These are phyloP conservation scores for Viridothelium virens DNA, from an alignment of 495 filamentous ascomycete species.

Conservation along the genomic window DNA sequence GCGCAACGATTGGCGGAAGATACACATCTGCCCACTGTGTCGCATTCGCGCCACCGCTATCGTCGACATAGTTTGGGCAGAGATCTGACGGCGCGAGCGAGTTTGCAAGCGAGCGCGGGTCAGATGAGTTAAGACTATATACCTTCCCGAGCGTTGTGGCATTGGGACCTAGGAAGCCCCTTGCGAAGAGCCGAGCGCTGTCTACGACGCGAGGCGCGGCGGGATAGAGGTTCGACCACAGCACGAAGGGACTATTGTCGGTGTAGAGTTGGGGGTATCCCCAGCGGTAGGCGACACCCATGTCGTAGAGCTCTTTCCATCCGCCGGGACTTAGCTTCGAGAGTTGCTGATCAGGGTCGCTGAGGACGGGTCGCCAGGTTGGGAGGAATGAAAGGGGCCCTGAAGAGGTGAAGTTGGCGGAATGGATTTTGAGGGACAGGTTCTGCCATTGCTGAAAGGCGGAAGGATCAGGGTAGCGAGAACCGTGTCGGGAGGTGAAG, in stretches of 20 bases:
- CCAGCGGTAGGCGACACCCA: conserved; percentile 31
- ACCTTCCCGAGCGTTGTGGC: conserved; percentile 41
- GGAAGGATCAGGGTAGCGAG: conserved; percentile 44
- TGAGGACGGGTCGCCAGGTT: conserved; percentile 47
- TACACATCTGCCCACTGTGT: conserved; percentile 40
- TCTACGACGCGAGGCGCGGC: conserved; percentile 39
- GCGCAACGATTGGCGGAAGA: conserved; percentile 43
- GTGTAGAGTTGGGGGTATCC: conserved; percentile 49
- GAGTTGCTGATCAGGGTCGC: conserved; percentile 43
- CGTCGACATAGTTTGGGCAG: conserved; percentile 44
- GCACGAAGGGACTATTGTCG: conserved; percentile 45
- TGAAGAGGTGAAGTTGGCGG: conserved; percentile 38
- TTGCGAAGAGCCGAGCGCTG: conserved; percentile 47
- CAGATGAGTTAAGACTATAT: conserved; percentile 44
- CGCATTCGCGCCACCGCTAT: conserved; percentile 37
- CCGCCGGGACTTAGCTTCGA: conserved; percentile 47
- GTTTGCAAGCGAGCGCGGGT: conserved; percentile 43
- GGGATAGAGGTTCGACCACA: conserved; percentile 53
- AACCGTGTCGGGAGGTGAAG: conserved; percentile 50
- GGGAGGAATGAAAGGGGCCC: conserved; percentile 43
- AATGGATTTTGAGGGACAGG: conserved; percentile 41
- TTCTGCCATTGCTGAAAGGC: conserved; percentile 46
- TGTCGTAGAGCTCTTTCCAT: conserved; percentile 45
- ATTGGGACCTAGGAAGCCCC: conserved; percentile 46
- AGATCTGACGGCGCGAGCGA: conserved; percentile 49